Base-by-base conservation (phyloP, 1,139 yeast species). In the Wickerhamomyces sp. region DNA sequence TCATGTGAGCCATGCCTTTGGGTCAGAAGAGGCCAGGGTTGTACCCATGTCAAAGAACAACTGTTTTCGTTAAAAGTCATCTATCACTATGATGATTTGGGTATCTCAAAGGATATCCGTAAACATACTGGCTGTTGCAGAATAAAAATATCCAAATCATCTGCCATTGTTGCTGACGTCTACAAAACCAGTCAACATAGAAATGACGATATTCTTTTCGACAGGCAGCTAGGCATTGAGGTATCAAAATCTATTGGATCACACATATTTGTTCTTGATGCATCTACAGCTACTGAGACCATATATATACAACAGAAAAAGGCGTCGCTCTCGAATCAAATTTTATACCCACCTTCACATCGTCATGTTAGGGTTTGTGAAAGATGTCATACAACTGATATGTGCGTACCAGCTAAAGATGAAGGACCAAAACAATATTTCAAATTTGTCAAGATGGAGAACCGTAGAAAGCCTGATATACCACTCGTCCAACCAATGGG, bases 201-300 rank as follows among this genome's bases (percentile, higher is more conserved):
- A 4, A 43, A 43, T 32, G 40, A 46, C 15, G 52, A 44, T 29
- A 27, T 48, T 7, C 36, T 48, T 4, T 48, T 48, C 27, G 41
- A 43, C 9, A 40, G 26, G 24, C 19, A 25, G 7, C 34, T 45
- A 28, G 25, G 37, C 5, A 45, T 48, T 28, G 44, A 48, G 33
- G 20, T 35, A 5, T 17, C 28, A 3, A 34, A 35, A 3, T 21
- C 41, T 4, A 21, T 48, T 17, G 52, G 52, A 2, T 25, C 33
- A 6, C 32, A 31, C 16, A 36, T 40, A 16, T 35, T 17, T 24
- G 35, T 43, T 6, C 28, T 40, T 31, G 37, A 41, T 9, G 36
- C 36, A 3, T 33, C 33, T 3, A 36, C 43, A n/a, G n/a, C n/a
- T n/a, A n/a, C n/a, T n/a, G n/a, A n/a, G n/a, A n/a, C n/a, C n/a